phyloP scores from a whole-genome alignment of 805 yeast genomes.

The Priceomyces melissophilus region DNA sequence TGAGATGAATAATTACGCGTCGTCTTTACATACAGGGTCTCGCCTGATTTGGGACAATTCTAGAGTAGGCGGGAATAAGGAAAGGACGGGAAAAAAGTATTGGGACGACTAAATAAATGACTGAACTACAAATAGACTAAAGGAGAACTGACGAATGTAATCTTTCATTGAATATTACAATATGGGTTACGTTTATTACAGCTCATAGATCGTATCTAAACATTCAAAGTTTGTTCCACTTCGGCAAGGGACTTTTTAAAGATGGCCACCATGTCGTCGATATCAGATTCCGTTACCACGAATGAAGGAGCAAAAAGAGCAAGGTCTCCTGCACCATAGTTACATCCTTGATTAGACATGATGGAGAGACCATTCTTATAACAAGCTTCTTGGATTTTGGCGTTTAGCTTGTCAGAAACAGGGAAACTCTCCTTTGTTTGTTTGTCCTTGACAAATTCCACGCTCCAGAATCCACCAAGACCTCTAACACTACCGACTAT shows the following conservation, averaged over 20 bases:
- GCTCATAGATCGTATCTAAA: background rate
- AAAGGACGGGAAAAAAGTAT: background rate
- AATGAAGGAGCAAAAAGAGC: constrained; percentile 46
- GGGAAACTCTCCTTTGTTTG: constrained; percentile 49
- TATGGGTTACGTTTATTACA: too few relatives aligned
- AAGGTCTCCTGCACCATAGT: constrained; percentile 39
- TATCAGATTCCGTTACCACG: constrained; percentile 34
- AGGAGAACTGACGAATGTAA: background rate
- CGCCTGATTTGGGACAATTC: constrained; percentile 3
- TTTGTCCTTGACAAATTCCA: constrained; percentile 55
- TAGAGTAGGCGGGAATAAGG: background rate
- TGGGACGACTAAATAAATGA: background rate
- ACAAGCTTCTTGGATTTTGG: constrained; percentile 30
- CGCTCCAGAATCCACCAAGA: constrained; percentile 56
- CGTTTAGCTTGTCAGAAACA: constrained; percentile 32
- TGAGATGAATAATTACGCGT: constrained; percentile 5
- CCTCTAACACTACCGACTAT: constrained; percentile 61
- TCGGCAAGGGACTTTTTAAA: constrained; percentile 39
- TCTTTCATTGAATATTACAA: background rate
- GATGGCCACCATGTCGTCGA: constrained; percentile 34
- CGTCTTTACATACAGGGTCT: constrained; percentile 2
- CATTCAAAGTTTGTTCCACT: constrained; percentile 23
- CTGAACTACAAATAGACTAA: background rate
- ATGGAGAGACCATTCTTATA: constrained; percentile 45
- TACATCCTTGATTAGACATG: constrained; percentile 45